These are phyloP conservation scores for Ganoderma resinaceum DNA, from an alignment of 1,284 basidiomycete species.

Conservation along the genomic window DNA sequence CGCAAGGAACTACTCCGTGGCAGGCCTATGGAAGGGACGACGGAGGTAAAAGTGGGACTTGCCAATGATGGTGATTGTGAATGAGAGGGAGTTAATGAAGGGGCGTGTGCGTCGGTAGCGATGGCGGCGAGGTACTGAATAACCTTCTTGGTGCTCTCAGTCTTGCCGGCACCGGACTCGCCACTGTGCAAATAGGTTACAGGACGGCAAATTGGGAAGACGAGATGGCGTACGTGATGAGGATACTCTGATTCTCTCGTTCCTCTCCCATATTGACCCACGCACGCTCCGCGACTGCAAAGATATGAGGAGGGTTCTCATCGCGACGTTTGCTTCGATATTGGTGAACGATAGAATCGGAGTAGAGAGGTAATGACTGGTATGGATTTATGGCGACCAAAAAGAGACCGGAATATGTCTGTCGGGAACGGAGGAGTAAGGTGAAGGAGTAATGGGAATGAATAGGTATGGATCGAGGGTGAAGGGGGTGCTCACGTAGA, in stretches of 20 bases:
- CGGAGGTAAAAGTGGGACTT: constrained; percentile 48
- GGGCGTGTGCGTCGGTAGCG: constrained; percentile 80
- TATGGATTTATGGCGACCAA: constrained; percentile 99
- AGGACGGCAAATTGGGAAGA: background rate
- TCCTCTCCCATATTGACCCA: constrained; percentile 99
- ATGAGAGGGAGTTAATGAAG: constrained; percentile 60
- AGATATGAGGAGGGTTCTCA: constrained; percentile 97
- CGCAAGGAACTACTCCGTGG: constrained; percentile 61
- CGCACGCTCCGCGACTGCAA: constrained; percentile 96
- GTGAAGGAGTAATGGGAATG: constrained; percentile 10
- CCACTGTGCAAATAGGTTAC: constrained; percentile 64
- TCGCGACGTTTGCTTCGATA: constrained; percentile 93
- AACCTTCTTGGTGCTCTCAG: constrained; percentile 99
- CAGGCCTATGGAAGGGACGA: constrained; percentile 65
- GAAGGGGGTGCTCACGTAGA: constrained; percentile 78
- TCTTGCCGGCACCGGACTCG: constrained; percentile 99
- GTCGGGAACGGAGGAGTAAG: background rate
- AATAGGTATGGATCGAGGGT: background rate
- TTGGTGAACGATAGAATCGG: constrained; percentile 90
- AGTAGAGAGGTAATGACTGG: constrained; percentile 92
- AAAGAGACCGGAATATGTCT: constrained; percentile 97
- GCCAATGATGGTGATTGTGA: constrained; percentile 62
- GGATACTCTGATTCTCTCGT: constrained; percentile 96
- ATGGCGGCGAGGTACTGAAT: constrained; percentile 99
- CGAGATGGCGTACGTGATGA: constrained; percentile 86